Evolutionary conservation across 2,329 filamentous ascomycete species (phyloP), one percentile per base, ranked within the genome.

Genomic region (Talaromyces sp.): DNA sequence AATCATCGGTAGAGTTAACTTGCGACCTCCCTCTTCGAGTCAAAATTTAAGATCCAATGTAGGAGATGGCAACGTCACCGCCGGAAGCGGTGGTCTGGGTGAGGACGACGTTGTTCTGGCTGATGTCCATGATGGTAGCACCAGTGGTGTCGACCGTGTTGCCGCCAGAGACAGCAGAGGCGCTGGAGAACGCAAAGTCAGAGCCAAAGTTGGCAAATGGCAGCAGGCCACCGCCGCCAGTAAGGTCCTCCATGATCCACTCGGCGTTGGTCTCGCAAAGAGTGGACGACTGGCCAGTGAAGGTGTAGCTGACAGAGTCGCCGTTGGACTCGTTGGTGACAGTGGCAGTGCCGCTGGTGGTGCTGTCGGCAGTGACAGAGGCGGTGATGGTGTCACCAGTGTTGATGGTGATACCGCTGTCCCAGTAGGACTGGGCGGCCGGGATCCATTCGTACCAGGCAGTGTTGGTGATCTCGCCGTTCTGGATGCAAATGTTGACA

Each of bases 391-490:
- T 69, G 60, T 84, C 76, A 17, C 82, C 82, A 1, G 78, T 77
- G 22, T 69, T 66, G 57, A 84, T 71, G 3, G 68, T 59, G 62
- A 85, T 74, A 60, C 77, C 75, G 52, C 64, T 68, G 71, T 84
- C 85, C 68, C 82, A 78, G 66, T 82, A 80, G 22, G 82, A 78
- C 65, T 81, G 80, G 66, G 84, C 36, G 30, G 60, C 80, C 1
- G 84, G 84, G 66, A 81, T 84, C 84, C 84, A 87, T 70, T 86
- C 84, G 66, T 84, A 86, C 83, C 85, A 87, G 19, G 83, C 82
- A 60, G 82, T 79, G 66, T 80, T 86, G 10, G 71, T 75, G 9
- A 79, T 75, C 11, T 63, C 62, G n/a, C 69, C 36, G 15, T 70
- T 72, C 19, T 78, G 67, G 49, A 81, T 72, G 58, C 79, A 80